These are phyloP conservation scores for Fusarium agapanthi DNA, from an alignment of 2,329 filamentous ascomycete genomes.

Conservation along the genomic window DNA sequence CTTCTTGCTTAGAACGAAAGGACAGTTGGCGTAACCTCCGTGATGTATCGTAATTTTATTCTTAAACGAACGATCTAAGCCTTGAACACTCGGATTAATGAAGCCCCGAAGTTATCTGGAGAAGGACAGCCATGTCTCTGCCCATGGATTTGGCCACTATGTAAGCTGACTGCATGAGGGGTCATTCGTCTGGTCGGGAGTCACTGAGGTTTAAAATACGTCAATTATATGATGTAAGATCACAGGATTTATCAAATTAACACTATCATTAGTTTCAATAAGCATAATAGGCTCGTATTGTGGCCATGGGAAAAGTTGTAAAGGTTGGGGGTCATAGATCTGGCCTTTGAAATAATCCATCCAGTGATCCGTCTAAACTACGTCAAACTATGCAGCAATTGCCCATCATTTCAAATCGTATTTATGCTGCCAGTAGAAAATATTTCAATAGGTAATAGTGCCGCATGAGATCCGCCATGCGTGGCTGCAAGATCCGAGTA, in stretches of 20 bases:
- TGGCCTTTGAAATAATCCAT: neutral
- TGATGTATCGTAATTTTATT: too few relatives aligned
- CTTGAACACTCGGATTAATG: neutral
- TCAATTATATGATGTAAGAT: neutral
- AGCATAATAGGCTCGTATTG: neutral
- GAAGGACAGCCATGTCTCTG: neutral
- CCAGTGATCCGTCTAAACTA: neutral
- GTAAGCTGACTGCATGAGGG: neutral
- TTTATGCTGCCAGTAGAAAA: too few relatives aligned
- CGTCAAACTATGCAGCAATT: neutral
- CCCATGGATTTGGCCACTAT: neutral
- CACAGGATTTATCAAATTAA: neutral
- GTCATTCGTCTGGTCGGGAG: neutral
- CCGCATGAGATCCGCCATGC: too few relatives aligned
- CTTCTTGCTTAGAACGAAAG: too few relatives aligned
- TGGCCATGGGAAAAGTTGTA: neutral
- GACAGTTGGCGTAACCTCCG: too few relatives aligned
- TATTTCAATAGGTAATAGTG: neutral
- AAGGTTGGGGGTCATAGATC: neutral
- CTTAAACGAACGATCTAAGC: too few relatives aligned
- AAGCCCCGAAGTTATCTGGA: neutral
- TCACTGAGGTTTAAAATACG: neutral
- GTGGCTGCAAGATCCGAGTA: too few relatives aligned
- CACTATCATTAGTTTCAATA: rapidly evolving
- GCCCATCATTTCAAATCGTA: neutral